Conservation (phyloP, 2,329 filamentous ascomycete species). For the Diaporthe destruens region DNA sequence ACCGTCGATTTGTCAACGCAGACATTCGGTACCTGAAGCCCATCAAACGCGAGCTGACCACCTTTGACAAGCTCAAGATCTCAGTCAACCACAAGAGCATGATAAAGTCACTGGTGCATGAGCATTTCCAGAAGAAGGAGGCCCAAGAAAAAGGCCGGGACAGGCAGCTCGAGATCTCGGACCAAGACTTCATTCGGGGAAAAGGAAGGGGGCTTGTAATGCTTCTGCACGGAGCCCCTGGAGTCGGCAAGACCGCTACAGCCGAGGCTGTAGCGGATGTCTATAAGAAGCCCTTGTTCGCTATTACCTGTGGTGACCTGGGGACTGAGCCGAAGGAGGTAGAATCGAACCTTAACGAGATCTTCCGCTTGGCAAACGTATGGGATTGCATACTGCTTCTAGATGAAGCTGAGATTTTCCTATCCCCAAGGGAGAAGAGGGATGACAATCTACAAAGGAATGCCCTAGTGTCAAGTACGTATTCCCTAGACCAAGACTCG, state of each 20-base stretch:
- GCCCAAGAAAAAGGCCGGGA: background rate
- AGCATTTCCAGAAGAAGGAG: constrained; percentile 23
- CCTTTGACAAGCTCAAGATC: constrained; percentile 2
- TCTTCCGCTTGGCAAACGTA: constrained; percentile 48
- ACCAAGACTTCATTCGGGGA: constrained; percentile 41
- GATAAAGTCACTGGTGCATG: background rate
- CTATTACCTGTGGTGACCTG: constrained; percentile 48
- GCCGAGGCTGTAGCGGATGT: constrained; percentile 53
- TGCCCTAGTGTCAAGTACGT: constrained; percentile 46
- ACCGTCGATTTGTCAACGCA: background rate
- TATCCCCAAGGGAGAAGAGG: constrained; percentile 46
- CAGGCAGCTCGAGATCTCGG: background rate
- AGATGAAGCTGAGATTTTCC: constrained; percentile 59
- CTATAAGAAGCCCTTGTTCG: constrained; percentile 49
- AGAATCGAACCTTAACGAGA: constrained; percentile 46
- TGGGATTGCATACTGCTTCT: constrained; percentile 58
- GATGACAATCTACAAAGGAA: constrained; percentile 48
- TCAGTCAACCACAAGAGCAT: background rate
- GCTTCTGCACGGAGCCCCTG: constrained; percentile 52
- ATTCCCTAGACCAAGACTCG: too few relatives aligned
- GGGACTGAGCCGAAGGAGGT: constrained; percentile 46
- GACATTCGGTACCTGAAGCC: constrained; percentile 6
- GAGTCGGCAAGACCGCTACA: constrained; percentile 55
- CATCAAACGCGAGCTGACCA: background rate
- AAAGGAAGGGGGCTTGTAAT: constrained; percentile 54